Base-by-base conservation (phyloP, 768 basidiomycete species). In the Leccinum subgranulosum region DNA sequence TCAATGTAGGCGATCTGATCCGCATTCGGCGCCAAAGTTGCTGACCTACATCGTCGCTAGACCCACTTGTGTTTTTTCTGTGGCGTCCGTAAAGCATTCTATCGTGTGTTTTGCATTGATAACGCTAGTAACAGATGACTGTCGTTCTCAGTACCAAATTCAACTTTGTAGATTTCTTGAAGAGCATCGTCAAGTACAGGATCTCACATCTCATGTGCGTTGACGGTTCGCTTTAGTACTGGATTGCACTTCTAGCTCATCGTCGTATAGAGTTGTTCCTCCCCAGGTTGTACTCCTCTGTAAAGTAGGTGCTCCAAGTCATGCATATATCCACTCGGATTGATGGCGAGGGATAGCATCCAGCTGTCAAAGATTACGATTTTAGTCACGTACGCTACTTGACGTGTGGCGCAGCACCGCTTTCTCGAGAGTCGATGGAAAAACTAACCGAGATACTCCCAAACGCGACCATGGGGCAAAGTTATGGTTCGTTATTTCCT, bases 1-100 rank as follows among this genome's bases (percentile, higher is more conserved):
- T 85, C 56, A 83, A 81, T 68, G 81, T 84, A 52, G 60, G 77
- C 45, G 7, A n/a, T 43, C 29, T 43, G 0, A 12, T 61, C 21
- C 46, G 5, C 31, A 19, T 52, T 19, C 29, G 1, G 17, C 19
- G 4, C 3, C 8, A 10, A 31, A 4, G 23, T 36, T 21, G 15
- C 47, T 63, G 49, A 60, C 31, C 48, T 31, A 70, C 69, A 72
- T 55, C 69, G 72, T 49, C 73, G 68, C 21, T 54, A 86, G 85
- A 66, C 85, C 39, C 87, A 88, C 65, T 81, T 75, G 55, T 70
- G 79, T 50, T 58, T 88, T 31, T 87, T 83, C 63, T 73, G 74
- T 43, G 81, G 78, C 49, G 85, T 87, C 66, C 55, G 81, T 70
- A 60, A n/a, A 51, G 11, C 23, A n/a, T 43, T 15, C 39, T n/a